Evolutionary conservation across 306 rosid species (phyloP), one percentile per base, ranked within the genome.

Genomic region (Calophaca sinica): DNA sequence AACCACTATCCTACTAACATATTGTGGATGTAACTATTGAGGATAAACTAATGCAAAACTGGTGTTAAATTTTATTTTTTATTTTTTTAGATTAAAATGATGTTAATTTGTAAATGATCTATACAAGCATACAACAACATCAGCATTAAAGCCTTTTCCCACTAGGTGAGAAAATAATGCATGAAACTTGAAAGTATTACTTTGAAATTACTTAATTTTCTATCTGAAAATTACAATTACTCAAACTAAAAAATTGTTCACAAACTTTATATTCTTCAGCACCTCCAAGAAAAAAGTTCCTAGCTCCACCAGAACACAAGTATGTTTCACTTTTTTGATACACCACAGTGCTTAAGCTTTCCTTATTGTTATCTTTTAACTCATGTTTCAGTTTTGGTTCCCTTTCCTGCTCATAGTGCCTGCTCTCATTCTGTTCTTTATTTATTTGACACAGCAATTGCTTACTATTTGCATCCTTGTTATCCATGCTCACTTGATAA

Each of bases 281-380:
- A 4, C 65, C 53, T 60, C 70, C 84, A 45, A 11, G 84, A 72
- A n/a, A 80, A 62, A 66, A 84, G 70, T 9, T 68, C 58, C 65
- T 84, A 58, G 87, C 87, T 29, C 87, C 74, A 46, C 78, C 76
- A 38, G 1, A 54, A 14, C 31, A 38, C 15, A 51, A 12, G 67
- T 4, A 26, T n/a, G 39, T 69, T n/a, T 72, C 70, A 59, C 70
- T 62, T 61, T 44, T 49, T 36, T 79, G 55, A 62, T 38, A 35
- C 33, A 13, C 32, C 51, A 36, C 0, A 14, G 13, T 41, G 72
- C 62, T 55, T 10, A 58, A 15, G 58, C 61, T 77, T 39, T 52
- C 64, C 9, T n/a, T 36, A 5, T 15, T 33, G 6, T 13, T 42
- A 50, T 70, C 70, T 70, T 11, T 41, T 14, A 54, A 44, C 13